Base-by-base conservation (phyloP, 768 basidiomycete species). In the Russula compacta region DNA sequence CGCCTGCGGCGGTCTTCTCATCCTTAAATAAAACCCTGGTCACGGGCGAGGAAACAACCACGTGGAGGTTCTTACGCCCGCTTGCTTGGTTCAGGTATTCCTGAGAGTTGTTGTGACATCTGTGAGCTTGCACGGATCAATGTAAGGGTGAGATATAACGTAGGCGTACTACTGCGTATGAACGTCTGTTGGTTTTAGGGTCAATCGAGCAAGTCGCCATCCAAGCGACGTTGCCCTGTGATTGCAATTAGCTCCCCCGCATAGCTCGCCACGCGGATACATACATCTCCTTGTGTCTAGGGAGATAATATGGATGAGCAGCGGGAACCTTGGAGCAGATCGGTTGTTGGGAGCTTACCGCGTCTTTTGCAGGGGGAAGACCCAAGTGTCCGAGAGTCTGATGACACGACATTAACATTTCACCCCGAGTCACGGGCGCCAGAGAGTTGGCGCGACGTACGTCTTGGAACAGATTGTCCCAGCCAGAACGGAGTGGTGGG, bases 11-110 rank as follows among this genome's bases (percentile, higher is more conserved):
- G 15, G 21, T 43, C 42, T 68, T 50, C 24, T 36, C 54, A 4
- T 61, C 51, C 39, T 71, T 36, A 6, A 70, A 63, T 12, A 54
- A 29, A 24, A 59, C 46, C 47, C 50, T 52, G 29, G 61, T 46
- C n/a, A 64, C 70, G 4, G 42, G 54, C 9, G 68, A 69, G 14
- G 44, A 47, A 21, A 56, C 63, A n/a, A 64, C 56, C 42, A 65
- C 49, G 17, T 44, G 61, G 39, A 65, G 52, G 48, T 65, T 63
- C 40, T 39, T 19, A 29, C 49, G 60, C 36, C 35, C 9, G n/a
- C 60, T 29, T 21, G 60, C 55, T 39, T 39, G 48, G 6, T 56
- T 42, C 17, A 61, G 49, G 36, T 61, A 61, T n/a, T 61, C 60
- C 60, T 61, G 42, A 19, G 53, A 19, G 15, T 2, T 1, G n/a